Base-by-base conservation (phyloP, 2,329 filamentous ascomycete genomes). In the Xylaria sp. region DNA sequence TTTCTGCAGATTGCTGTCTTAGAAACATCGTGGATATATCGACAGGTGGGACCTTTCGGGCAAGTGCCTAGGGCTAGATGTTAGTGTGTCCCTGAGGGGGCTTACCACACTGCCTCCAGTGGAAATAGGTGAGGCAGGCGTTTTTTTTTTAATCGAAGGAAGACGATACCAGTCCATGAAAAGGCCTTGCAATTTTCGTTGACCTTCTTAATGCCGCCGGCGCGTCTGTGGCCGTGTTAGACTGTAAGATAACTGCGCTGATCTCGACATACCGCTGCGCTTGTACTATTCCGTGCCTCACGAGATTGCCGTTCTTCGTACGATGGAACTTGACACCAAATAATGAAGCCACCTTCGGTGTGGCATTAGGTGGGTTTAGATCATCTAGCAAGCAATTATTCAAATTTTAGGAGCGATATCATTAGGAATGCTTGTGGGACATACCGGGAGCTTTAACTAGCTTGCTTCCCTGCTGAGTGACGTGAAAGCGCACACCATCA, bases 1-100 rank as follows among this genome's bases (percentile, higher is more conserved):
- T 93, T 90, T 81, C 93, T 96, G 89, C 96, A 99, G 65, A 96
- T 90, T 64, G 95, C 93, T 76, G 97, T 93, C 82, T 93, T 97
- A 78, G 89, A 84, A 48, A 92, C 88, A 77, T 99, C 93, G 84
- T 99, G 96, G 58, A 90, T 83, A 78, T 91, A 96, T 63, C 87
- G 90, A 80, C 96, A 99, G 56, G 82, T 83, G 8, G 91, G 91
- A 67, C 95, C 94, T 80, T 93, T 93, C 64, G 89, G 85, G 80
- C 96, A 99, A 72, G 90, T 91, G 82, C 96, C 96, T 97, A 72
- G 60, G 73, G 56, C 62, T 52, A 57, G 63, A 68, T 50, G 83
- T 88, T 79, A 88, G 86, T 84, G 67, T 69, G 25, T 57, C 60
- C 46, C 60, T 65, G 13, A 73, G 76, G 77, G 78, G 73, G 75